Base-by-base conservation (phyloP, 140 eudicot species). In the Cichorium intybus region DNA sequence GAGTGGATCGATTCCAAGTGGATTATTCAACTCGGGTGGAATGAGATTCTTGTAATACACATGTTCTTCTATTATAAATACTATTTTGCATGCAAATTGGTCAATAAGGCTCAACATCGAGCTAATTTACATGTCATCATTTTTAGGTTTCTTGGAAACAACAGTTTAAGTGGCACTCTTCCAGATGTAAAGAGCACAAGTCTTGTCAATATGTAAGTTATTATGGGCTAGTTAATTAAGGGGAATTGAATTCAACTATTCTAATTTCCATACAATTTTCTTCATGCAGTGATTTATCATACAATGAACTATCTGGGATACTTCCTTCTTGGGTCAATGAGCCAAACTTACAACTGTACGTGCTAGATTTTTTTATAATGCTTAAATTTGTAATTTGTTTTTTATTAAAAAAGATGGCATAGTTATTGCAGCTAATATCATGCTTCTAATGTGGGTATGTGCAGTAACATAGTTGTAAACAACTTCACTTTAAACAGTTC, bases 211-310 rank as follows among this genome's bases (percentile, higher is more conserved):
- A 77, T 88, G 96, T 85, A 60, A 75, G 90, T 70, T 31, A 64
- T 37, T 37, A 39, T 41, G 37, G 14, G 56, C 56, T 24, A 27
- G 14, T n/a, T 37, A 24, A 21, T 10, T 5, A 14, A 15, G 6
- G 23, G 47, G n/a, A 22, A 41, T n/a, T 48, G 24, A 3, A 4
- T 31, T 4, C 4, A 1, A 34, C 22, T 17, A 8, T 37, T 12
- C n/a, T 66, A 11, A 59, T 8, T 59, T 26, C 11, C 41, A 1
- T 27, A 29, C 39, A 10, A 7, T 60, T 23, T 54, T 72, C 45
- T 71, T 55, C 16, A 45, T 81, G 85, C 87, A 90, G 97, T 61
- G 97, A 90, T 75, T 59, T 90, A 51, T 90, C 97, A 9, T 90
- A 90, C 87, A 90, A 90, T 47, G 71, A 69, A 64, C 65, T 90